Conservation (phyloP, 2,329 filamentous ascomycete species). For the Bisporella sp. region DNA sequence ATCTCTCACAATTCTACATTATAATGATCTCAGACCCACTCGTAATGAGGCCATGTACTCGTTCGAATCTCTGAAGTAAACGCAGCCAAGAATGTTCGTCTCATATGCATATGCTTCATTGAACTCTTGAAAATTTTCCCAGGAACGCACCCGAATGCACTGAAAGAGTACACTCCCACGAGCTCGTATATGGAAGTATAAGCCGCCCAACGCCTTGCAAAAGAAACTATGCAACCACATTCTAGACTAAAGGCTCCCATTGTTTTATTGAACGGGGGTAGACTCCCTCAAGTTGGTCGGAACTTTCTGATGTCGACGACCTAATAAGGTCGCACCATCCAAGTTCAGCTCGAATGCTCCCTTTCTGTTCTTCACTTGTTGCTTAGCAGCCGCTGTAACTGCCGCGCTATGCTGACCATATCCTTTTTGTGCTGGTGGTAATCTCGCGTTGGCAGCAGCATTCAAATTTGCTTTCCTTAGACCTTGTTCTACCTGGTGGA, state of each 20-base stretch:
- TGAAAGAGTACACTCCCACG: too few relatives aligned
- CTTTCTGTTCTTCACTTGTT: slow-evolving; percentile 66
- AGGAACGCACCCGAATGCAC: too few relatives aligned
- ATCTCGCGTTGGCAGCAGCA: slow-evolving; percentile 54
- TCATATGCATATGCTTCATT: too few relatives aligned
- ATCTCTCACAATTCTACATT: too few relatives aligned
- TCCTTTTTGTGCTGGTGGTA: slow-evolving; percentile 43
- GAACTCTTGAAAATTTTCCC: too few relatives aligned
- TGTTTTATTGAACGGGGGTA: slow-evolving; percentile 13
- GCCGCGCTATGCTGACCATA: slow-evolving; percentile 86
- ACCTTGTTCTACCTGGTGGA: slow-evolving; percentile 75
- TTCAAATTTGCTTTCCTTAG: slow-evolving; percentile 76
- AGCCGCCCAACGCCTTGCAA: neutral
- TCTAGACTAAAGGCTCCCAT: neutral
- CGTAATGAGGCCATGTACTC: too few relatives aligned
- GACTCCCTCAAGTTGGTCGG: slow-evolving; percentile 24
- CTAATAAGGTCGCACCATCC: slow-evolving; percentile 83
- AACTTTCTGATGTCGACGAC: slow-evolving; percentile 53
- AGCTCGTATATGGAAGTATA: too few relatives aligned
- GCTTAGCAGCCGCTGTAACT: slow-evolving; percentile 75
- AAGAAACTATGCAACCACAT: neutral
- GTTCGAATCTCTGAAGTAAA: too few relatives aligned
- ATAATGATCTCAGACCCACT: too few relatives aligned
- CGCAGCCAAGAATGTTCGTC: too few relatives aligned
- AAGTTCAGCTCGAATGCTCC: slow-evolving; percentile 88